Conservation (phyloP, 1,139 yeast species). For the Saccharomyces hybrid region DNA sequence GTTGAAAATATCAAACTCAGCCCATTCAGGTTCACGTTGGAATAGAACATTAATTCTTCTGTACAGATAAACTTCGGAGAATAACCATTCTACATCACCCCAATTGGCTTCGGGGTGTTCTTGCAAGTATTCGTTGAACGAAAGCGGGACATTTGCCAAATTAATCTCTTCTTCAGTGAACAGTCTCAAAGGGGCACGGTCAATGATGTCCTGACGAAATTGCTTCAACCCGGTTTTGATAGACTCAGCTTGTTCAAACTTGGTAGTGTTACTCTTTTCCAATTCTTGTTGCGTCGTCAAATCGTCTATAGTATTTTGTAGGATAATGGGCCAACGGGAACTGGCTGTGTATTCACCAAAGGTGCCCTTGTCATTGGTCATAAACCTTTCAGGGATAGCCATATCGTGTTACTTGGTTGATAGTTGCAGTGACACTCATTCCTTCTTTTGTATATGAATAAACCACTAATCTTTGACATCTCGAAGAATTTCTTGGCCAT, state of each 20-base stretch:
- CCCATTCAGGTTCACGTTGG: slow-evolving; percentile 37
- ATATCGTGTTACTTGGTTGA: not conserved
- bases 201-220: slow-evolving; percentile 33
- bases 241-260: slow-evolving; percentile 6
- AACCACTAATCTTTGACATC: not conserved
- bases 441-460: not conserved
- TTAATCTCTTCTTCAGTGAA: slow-evolving; percentile 40
- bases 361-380: slow-evolving; percentile 51
- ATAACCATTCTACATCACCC: slow-evolving; percentile 91
- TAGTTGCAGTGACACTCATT: not conserved
- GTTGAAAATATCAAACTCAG: slow-evolving; percentile 54
- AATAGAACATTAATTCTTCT: slow-evolving; percentile 50
- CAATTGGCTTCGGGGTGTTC: slow-evolving; percentile 38
- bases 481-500: not conserved
- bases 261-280: slow-evolving; percentile 14
- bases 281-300: slow-evolving; percentile 30
- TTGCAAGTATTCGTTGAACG: slow-evolving; percentile 44
- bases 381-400: slow-evolving; percentile 3
- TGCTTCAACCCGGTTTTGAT: slow-evolving; percentile 27
- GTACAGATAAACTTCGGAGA: slow-evolving; percentile 77
- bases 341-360: slow-evolving; percentile 78
- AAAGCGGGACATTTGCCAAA: slow-evolving; percentile 39
- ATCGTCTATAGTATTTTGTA: slow-evolving; percentile 62
- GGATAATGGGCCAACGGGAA: slow-evolving; percentile 80
- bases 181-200: slow-evolving; percentile 33